Evolutionary conservation across 2,329 filamentous ascomycete species (phyloP).

Genomic region (Paecilomyces formosus): DNA sequence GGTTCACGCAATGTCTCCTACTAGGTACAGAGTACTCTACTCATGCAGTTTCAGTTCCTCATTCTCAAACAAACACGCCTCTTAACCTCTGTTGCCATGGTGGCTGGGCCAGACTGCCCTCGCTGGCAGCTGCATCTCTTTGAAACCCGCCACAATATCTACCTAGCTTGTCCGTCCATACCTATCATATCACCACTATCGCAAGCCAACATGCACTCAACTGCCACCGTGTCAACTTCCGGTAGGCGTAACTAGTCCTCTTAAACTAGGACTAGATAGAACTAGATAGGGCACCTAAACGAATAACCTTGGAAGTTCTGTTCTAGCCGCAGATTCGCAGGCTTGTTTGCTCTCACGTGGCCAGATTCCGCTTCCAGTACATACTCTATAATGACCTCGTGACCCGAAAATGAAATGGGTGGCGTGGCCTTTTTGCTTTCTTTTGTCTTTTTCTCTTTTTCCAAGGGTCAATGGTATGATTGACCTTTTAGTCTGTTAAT

Average conservation of each 20-base stretch:
- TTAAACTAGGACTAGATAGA: neutral
- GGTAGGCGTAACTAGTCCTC: neutral
- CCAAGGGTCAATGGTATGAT: neutral
- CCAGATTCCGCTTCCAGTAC: neutral
- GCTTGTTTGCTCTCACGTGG: neutral
- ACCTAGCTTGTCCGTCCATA: too few species aligned
- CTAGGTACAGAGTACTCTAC: too few species aligned
- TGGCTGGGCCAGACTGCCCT: too few species aligned
- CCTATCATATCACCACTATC: neutral
- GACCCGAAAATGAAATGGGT: neutral
- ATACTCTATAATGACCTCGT: neutral
- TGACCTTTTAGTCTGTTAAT: too few species aligned
- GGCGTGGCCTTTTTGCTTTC: neutral
- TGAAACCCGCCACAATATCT: too few species aligned
- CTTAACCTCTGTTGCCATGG: too few species aligned
- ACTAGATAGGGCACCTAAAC: too few species aligned
- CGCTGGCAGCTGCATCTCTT: too few species aligned
- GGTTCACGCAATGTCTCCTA: neutral
- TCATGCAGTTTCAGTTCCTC: too few species aligned
- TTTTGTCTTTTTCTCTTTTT: neutral
- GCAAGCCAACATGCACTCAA: neutral
- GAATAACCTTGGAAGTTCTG: too few species aligned
- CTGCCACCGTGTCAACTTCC: neutral
- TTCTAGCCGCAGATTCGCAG: neutral
- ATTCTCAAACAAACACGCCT: too few species aligned